Percentiles rank a stretch among this genome's conserved stretches.
These are phyloP conservation scores for Dovyalis caffra DNA, from an alignment of 345 rosid species.

Conservation along the genomic window DNA sequence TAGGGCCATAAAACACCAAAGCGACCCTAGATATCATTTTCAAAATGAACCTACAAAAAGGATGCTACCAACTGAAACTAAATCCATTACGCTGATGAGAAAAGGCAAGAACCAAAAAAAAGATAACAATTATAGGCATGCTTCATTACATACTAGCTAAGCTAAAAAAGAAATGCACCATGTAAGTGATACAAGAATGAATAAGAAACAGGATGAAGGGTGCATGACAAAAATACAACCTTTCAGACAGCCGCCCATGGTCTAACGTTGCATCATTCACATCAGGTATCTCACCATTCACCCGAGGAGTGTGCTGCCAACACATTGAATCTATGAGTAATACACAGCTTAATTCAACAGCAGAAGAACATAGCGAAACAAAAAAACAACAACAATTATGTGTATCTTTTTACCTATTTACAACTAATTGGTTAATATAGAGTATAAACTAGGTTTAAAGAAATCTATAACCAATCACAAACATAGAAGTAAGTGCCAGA, in stretches of 20 bases:
- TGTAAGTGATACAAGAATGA: background rate
- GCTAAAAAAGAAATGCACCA: background rate
- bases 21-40: background rate
- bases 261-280: conserved; percentile 81
- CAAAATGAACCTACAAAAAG: background rate
- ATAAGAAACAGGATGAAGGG: conserved; percentile 7
- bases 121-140: background rate
- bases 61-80: background rate
- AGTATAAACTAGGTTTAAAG: background rate
- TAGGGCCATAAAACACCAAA: conserved; percentile 2
- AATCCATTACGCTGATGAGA: background rate
- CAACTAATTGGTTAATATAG: background rate
- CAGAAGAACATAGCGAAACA: background rate
- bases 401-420: background rate
- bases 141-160: background rate
- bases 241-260: conserved; percentile 85
- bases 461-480: background rate
- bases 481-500: background rate
- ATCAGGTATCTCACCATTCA: conserved; percentile 77
- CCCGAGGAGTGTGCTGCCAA: conserved; percentile 86
- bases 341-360: background rate
- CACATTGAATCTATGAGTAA: conserved; percentile 21
- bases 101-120: background rate
- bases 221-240: conserved; percentile 42
- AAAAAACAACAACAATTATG: background rate